Percentiles rank a stretch among this genome's conserved stretches.
Evolutionary conservation across 1,284 basidiomycete genomes (phyloP).

Genomic region (Malassezia brasiliensis): DNA sequence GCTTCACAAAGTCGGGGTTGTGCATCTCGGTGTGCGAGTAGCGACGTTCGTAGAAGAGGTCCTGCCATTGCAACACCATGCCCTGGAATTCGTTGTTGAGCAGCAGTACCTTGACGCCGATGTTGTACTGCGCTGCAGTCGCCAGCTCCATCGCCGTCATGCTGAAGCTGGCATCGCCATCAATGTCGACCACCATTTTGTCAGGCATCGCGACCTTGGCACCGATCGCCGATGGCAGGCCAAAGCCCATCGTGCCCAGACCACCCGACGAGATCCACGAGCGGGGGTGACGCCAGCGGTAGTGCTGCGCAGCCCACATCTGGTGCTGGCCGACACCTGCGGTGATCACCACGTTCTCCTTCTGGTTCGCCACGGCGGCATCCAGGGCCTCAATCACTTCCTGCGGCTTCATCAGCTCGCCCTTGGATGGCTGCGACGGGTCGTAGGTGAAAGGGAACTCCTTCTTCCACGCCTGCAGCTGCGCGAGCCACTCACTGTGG

Average conservation of each 20-base stretch:
- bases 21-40: slow-evolving; percentile 90
- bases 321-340: slow-evolving; percentile 98
- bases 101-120: slow-evolving; percentile 72
- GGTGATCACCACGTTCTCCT: slow-evolving; percentile 77
- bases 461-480: slow-evolving; percentile 74
- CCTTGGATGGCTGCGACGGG: slow-evolving; percentile 55
- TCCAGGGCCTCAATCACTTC: slow-evolving; percentile 91
- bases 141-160: slow-evolving; percentile 99
- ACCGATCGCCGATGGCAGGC: slow-evolving; percentile 83
- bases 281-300: slow-evolving; percentile 75
- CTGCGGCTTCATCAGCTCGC: slow-evolving; percentile 81
- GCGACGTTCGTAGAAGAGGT: slow-evolving; percentile 86
- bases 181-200: slow-evolving; percentile 89
- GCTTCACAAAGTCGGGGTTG: slow-evolving; percentile 84
- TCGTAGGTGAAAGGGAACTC: slow-evolving; percentile 82
- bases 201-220: slow-evolving; percentile 91
- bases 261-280: slow-evolving; percentile 94
- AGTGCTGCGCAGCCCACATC: slow-evolving; percentile 98
- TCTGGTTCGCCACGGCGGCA: slow-evolving; percentile 56
- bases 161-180: slow-evolving; percentile 87
- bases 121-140: slow-evolving; percentile 78
- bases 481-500: slow-evolving; percentile 60
- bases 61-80: slow-evolving; percentile 98
- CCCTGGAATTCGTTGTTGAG: slow-evolving; percentile 54
- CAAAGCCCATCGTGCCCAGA: slow-evolving; percentile 89